A percentile compares a stretch with the other conserved stretches of the same genome.
phyloP scores from a whole-genome alignment of 352 stramenopile species.

The Pythium apleroticum region DNA sequence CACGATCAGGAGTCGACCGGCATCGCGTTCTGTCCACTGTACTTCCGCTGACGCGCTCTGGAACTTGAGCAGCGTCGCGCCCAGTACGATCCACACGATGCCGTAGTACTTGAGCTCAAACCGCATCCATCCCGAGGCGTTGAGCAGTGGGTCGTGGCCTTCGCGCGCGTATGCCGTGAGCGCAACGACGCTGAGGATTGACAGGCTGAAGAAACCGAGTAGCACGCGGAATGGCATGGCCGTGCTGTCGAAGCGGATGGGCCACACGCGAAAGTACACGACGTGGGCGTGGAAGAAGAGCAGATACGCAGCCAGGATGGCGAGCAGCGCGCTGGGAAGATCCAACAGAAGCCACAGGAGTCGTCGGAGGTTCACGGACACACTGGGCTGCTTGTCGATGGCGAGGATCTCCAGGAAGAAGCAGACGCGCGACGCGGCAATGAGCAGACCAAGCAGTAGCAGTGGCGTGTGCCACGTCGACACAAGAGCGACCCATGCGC shows the following conservation, averaged over 20 bases:
- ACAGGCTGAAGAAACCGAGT: neutral
- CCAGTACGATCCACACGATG: constrained; percentile 24
- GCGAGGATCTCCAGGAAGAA: constrained; percentile 14
- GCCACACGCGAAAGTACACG: constrained; percentile 22
- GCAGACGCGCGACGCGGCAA: constrained; percentile 7
- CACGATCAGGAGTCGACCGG: constrained; percentile 13
- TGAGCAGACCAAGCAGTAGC: constrained; percentile 13
- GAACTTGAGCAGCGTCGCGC: constrained; percentile 18
- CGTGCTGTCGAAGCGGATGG: constrained; percentile 3
- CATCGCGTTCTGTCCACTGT: constrained; percentile 15
- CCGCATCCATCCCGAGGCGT: neutral
- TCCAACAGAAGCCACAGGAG: constrained; percentile 15
- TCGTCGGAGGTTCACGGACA: neutral
- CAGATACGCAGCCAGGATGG: constrained; percentile 15
- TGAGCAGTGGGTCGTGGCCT: neutral
- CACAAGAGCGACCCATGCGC: constrained; percentile 8
- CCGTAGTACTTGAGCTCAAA: constrained; percentile 17
- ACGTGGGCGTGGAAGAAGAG: constrained; percentile 23
- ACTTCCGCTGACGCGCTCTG: constrained; percentile 5
- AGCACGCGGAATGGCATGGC: neutral
- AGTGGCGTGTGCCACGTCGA: constrained; percentile 25
- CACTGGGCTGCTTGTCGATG: neutral
- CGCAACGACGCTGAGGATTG: constrained; percentile 9
- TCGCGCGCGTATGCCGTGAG: constrained; percentile 2
- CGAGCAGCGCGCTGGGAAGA: constrained; percentile 11